Conservation (phyloP, 306 rosid species). For the Fragaria vesca region DNA sequence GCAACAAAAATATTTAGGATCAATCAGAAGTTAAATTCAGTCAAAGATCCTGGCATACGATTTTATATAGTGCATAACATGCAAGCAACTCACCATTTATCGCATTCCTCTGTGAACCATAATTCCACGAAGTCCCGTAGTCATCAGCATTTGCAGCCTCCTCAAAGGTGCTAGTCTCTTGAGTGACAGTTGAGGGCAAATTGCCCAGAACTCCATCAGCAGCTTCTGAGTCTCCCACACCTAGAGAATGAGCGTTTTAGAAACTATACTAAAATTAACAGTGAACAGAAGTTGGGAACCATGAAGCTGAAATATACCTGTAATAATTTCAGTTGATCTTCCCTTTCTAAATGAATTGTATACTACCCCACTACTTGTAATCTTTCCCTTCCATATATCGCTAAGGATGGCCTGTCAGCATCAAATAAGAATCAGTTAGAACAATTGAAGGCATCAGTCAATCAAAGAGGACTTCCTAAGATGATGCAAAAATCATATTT, state of each 20-base stretch:
- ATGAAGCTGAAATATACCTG: conserved; percentile 33
- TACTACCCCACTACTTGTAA: conserved; percentile 45
- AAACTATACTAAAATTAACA: background rate
- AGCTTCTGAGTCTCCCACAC: conserved; percentile 34
- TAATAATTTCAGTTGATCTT: conserved; percentile 32
- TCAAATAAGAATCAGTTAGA: conserved; percentile 9
- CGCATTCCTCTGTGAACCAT: conserved; percentile 24
- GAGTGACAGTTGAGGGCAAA: conserved; percentile 25
- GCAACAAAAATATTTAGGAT: conserved; percentile 16
- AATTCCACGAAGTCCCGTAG: conserved; percentile 28
- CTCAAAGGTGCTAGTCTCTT: conserved; percentile 17
- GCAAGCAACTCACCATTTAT: conserved; percentile 30
- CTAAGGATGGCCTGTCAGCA: conserved; percentile 38
- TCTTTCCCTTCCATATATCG: conserved; percentile 53
- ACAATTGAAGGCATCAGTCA: background rate
- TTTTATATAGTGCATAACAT: background rate
- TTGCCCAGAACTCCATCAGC: conserved; percentile 28
- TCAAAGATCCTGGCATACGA: background rate
- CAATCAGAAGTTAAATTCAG: conserved; percentile 1
- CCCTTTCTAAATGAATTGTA: conserved; percentile 37
- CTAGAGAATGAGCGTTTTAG: conserved; percentile 18
- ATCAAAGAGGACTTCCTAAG: background rate
- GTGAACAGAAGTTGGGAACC: conserved; percentile 7
- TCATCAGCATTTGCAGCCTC: conserved; percentile 28
- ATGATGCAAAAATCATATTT: background rate